Conservation (phyloP, 2,329 filamentous ascomycete genomes). For the Cercospora beticola region DNA sequence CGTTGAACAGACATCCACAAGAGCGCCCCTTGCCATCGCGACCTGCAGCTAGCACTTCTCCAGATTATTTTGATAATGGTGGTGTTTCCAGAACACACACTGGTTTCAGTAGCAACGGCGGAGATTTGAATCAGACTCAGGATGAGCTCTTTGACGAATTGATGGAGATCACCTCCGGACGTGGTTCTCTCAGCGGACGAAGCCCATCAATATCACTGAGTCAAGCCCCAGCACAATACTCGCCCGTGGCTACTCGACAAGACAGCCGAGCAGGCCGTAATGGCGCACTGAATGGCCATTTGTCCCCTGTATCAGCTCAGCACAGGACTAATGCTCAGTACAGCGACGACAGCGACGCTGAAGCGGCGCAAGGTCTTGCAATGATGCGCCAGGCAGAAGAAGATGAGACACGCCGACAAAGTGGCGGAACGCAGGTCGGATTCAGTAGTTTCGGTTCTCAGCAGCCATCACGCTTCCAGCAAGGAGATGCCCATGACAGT, state of each 20-base stretch:
- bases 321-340: conserved; percentile 49
- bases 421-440: conserved; percentile 52
- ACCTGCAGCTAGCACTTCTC: conserved; percentile 44
- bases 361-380: conserved; percentile 78
- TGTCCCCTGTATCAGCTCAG: conserved; percentile 46
- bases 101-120: conserved; percentile 14
- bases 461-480: conserved; percentile 39
- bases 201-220: conserved; percentile 43
- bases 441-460: conserved; percentile 50
- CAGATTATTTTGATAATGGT: conserved; percentile 41
- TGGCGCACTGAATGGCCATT: conserved; percentile 45
- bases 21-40: conserved; percentile 60
- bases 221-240: conserved; percentile 30
- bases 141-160: conserved; percentile 60
- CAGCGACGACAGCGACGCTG: conserved; percentile 79
- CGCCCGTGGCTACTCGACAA: conserved; percentile 29
- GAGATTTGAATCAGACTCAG: conserved; percentile 40
- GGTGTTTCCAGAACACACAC: conserved; percentile 28
- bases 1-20: conserved; percentile 57
- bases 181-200: conserved; percentile 20
- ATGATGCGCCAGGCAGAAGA: conserved; percentile 83
- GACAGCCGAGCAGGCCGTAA: conserved; percentile 26
- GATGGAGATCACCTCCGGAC: conserved; percentile 51
- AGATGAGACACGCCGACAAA: conserved; percentile 59
- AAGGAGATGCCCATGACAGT: conserved; percentile 63